Base-by-base conservation (phyloP, 2,329 filamentous ascomycete species). In the Fulvia fulva region DNA sequence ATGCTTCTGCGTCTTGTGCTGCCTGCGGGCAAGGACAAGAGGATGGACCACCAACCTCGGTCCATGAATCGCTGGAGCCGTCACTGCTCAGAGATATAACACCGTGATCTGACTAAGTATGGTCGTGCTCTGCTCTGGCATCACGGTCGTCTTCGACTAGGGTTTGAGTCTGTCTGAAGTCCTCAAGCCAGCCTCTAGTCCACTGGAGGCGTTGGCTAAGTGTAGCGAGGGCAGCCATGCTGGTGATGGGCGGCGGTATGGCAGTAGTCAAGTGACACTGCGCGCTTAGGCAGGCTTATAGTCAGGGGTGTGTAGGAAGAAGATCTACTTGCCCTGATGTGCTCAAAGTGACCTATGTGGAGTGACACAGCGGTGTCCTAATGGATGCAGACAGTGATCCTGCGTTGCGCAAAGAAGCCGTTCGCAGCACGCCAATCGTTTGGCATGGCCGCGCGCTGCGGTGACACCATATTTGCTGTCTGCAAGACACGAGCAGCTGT, bases 21-120 rank as follows among this genome's bases (percentile, higher is more conserved):
- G 30, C 4, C 22, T 6, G 14, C 45, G 14, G 1, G 4, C 14
- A 22, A 11, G 19, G 5, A 51, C 26, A 3, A 21, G 28, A 51
- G 1, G 5, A 9, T 14, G 22, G 11, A 16, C 26, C 28, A n/a
- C 32, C 47, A 30, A 34, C 25, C 9, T 52, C 44, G 28, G 26
- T 21, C 22, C 58, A 57, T 11, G 58, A 57, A 30, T 44, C 50
- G 44, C 23, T 19, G 19, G 55, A 43, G 26, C 54, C 59, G 7
- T 57, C 14, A 7, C 53, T 57, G 56, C 60, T 62, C 28, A 62
- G 57, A 11, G 57, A 62, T n/a, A 56, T 52, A 12, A 62, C 41
- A 23, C 53, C 60, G 19, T 53, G 32, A 26, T 41, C 14, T 37
- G 22, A 25, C n/a, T 5, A n/a, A 19, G 34, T 19, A 9, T 54